These are phyloP conservation scores for Cercospora sp. DNA, from an alignment of 2,329 filamentous ascomycete genomes.

Conservation along the genomic window DNA sequence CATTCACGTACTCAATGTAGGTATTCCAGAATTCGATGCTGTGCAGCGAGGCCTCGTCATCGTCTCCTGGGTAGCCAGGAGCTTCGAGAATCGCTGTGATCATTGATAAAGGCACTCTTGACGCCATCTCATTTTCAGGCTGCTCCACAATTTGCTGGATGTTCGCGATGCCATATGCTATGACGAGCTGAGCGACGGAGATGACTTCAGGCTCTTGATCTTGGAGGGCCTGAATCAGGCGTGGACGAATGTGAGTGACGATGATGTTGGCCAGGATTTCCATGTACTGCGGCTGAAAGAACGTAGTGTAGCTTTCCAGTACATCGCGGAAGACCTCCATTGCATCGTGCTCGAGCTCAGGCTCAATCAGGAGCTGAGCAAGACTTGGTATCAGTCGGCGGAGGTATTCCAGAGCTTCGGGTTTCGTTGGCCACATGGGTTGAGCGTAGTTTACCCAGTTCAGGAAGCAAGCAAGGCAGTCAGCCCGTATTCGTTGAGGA, in stretches of 20 bases:
- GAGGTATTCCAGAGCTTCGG: constrained; percentile 59
- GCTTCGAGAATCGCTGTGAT: constrained; percentile 67
- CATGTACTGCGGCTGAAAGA: constrained; percentile 62
- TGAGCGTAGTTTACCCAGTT: constrained; percentile 75
- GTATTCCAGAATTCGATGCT: constrained; percentile 80
- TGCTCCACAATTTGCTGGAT: constrained; percentile 60
- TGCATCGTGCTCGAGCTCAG: constrained; percentile 59
- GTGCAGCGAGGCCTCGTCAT: constrained; percentile 73
- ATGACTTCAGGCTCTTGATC: constrained; percentile 58
- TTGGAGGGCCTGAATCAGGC: constrained; percentile 57
- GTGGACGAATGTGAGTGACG: constrained; percentile 47
- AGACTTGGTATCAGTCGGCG: constrained; percentile 60
- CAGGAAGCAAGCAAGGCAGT: constrained; percentile 40
- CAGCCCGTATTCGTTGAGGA: constrained; percentile 21
- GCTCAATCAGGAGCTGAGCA: constrained; percentile 60
- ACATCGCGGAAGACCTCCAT: constrained; percentile 66
- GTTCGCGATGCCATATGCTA: constrained; percentile 68
- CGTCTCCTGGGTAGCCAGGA: constrained; percentile 66
- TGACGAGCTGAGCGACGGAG: constrained; percentile 64
- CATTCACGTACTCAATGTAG: constrained; percentile 66
- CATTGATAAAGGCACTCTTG: constrained; percentile 54
- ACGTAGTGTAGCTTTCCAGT: constrained; percentile 63
- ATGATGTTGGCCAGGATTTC: constrained; percentile 60
- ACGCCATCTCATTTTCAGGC: constrained; percentile 49
- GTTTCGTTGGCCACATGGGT: constrained; percentile 59